phyloP scores from a whole-genome alignment of 306 rosid genomes.

The Malus domestica region ASM211411v1 NC_041803.1:32567501-32568000 shows the following conservation, averaged over 20 bases:
- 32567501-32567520: too few relatives aligned
- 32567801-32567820: neutral
- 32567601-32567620: too few relatives aligned
- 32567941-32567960: neutral
- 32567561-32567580: too few relatives aligned
- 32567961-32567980: neutral
- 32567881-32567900: neutral
- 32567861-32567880: neutral
- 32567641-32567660: too few relatives aligned
- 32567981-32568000: neutral
- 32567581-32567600: too few relatives aligned
- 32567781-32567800: constrained; percentile 11
- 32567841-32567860: neutral
- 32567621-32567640: too few relatives aligned
- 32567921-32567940: constrained; percentile 7
- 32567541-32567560: too few relatives aligned
- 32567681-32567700: neutral
- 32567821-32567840: neutral
- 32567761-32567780: constrained; percentile 25
- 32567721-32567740: constrained; percentile 5
- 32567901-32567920: neutral
- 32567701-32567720: neutral
- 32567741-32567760: constrained; percentile 27
- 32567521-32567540: too few relatives aligned
- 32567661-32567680: neutral